Conservation (phyloP, 2,329 filamentous ascomycete genomes). For the Paracorniculantispora psalliotae region DNA sequence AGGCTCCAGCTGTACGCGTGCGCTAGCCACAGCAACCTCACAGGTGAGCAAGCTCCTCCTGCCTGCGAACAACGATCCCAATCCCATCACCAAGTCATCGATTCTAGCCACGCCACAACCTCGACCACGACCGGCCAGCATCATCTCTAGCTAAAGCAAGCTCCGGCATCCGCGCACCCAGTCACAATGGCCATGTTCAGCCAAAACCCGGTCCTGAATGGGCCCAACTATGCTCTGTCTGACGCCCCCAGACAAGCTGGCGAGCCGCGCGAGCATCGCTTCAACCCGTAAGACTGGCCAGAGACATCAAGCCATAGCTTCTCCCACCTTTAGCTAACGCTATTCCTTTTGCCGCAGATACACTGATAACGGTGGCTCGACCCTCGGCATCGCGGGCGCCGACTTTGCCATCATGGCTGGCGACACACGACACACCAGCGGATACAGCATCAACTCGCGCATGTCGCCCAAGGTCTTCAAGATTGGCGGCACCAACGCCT, state of each 20-base stretch:
- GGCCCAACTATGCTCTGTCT: constrained; percentile 64
- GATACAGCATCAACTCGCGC: constrained; percentile 98
- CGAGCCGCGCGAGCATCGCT: constrained; percentile 68
- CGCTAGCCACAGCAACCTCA: constrained; percentile 3
- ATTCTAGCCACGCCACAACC: constrained; percentile 9
- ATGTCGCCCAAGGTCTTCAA: constrained; percentile 95
- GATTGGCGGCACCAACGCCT: constrained; percentile 84
- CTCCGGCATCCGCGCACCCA: constrained; percentile 9
- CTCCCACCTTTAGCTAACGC: neutral
- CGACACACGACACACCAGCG: constrained; percentile 90
- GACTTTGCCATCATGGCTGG: constrained; percentile 96
- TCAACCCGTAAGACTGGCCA: constrained; percentile 70
- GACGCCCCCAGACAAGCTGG: constrained; percentile 52
- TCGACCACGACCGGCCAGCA: neutral
- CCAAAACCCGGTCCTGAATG: constrained; percentile 64
- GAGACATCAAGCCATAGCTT: neutral
- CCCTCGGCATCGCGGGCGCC: constrained; percentile 86
- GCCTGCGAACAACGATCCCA: neutral
- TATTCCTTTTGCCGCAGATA: constrained; percentile 52
- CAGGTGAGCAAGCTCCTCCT: constrained; percentile 8
- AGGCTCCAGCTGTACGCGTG: constrained; percentile 17
- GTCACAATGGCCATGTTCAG: constrained; percentile 62
- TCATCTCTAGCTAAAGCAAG: neutral
- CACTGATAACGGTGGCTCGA: constrained; percentile 96
- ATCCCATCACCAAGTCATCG: constrained; percentile 3